Conservation (phyloP, 441 rosid species). For the Melastoma candidum region DNA sequence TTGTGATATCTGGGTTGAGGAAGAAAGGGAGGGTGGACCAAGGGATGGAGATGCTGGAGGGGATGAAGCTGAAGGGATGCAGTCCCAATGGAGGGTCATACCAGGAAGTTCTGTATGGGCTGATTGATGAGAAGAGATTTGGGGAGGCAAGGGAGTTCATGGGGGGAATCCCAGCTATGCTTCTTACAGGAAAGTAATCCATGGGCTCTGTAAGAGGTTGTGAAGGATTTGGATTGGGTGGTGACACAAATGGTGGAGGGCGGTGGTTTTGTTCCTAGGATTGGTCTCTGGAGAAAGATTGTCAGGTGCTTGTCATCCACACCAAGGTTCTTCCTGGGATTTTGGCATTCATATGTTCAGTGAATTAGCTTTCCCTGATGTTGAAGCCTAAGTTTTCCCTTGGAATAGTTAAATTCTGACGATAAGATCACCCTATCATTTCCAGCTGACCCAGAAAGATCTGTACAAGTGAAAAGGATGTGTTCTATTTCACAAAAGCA, state of each 20-base stretch:
- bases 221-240: slow-evolving; percentile 51
- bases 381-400: too few relatives aligned
- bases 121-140: slow-evolving; percentile 46
- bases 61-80: slow-evolving; percentile 56
- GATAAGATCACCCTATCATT: too few relatives aligned
- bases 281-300: slow-evolving; percentile 58
- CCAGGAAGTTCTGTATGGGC: slow-evolving; percentile 70
- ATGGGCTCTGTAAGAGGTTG: slow-evolving; percentile 41
- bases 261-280: slow-evolving; percentile 56
- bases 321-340: slow-evolving; percentile 21
- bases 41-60: slow-evolving; percentile 46
- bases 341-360: not conserved
- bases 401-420: too few relatives aligned
- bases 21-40: slow-evolving; percentile 63
- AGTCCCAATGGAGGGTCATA: slow-evolving; percentile 59
- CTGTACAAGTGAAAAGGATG: too few relatives aligned
- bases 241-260: slow-evolving; percentile 63
- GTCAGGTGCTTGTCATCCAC: slow-evolving; percentile 4
- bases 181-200: slow-evolving; percentile 51
- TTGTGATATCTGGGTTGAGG: slow-evolving; percentile 72
- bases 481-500: too few relatives aligned
- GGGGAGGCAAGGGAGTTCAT: slow-evolving; percentile 45
- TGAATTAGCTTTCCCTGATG: too few relatives aligned
- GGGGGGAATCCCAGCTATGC: slow-evolving; percentile 47
- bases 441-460: too few relatives aligned